Conservation (phyloP, 768 basidiomycete species). For the Suillus weaverae region DNA sequence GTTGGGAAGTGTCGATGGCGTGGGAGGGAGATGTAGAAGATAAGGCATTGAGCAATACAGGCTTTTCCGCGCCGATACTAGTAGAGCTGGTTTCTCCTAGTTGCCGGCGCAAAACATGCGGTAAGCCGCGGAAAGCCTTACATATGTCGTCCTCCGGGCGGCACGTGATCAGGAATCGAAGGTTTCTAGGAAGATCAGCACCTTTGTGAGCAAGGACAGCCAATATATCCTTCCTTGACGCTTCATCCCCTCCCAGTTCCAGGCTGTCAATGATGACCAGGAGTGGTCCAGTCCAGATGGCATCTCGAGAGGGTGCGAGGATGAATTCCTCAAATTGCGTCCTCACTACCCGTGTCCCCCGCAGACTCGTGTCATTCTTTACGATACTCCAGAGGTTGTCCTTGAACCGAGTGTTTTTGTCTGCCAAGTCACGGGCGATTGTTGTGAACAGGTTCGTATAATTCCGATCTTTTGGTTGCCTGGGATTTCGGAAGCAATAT, state of each 20-base stretch:
- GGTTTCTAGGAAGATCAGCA: not conserved
- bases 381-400: conserved; percentile 16
- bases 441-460: conserved; percentile 32
- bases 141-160: conserved; percentile 2
- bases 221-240: not conserved
- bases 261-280: conserved; percentile 7
- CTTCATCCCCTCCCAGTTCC: conserved; percentile 3
- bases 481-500: conserved; percentile 18
- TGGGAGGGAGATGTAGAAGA: not conserved
- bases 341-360: not conserved
- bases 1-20: not conserved
- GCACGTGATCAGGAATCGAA: not conserved
- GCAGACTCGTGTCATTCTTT: conserved; percentile 10
- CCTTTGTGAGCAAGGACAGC: not conserved
- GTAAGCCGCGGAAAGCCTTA: not conserved
- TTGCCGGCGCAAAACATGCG: not conserved
- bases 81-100: not conserved
- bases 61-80: not conserved
- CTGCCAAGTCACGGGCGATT: conserved; percentile 32
- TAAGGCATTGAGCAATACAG: not conserved
- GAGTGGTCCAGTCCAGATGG: not conserved
- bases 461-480: conserved; percentile 7
- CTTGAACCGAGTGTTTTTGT: conserved; percentile 26
- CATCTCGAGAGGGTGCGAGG: not conserved
- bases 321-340: conserved; percentile 5